phyloP scores from a whole-genome alignment of 1,284 basidiomycete genomes.

The Ganoderma leucocontextum region DNA sequence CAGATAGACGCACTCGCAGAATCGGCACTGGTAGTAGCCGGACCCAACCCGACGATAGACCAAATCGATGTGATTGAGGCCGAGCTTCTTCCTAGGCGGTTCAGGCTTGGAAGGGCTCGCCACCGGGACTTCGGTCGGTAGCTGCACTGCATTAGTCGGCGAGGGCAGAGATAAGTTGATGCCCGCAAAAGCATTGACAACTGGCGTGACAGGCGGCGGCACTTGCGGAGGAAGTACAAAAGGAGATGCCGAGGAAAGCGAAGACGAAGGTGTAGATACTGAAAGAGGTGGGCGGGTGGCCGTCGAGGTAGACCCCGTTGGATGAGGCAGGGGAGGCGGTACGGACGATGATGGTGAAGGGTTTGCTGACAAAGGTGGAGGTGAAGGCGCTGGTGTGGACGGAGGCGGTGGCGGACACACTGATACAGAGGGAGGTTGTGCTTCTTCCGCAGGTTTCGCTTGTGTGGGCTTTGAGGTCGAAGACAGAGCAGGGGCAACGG shows the following conservation, averaged over 20 bases:
- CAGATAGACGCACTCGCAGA: slow-evolving; percentile 33
- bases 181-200: neutral
- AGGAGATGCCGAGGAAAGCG: neutral
- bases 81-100: slow-evolving; percentile 20
- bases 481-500: neutral
- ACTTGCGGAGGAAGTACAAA: neutral
- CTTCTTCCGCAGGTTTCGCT: neutral
- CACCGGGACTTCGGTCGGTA: neutral
- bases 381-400: neutral
- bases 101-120: neutral
- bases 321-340: neutral
- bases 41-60: slow-evolving; percentile 28
- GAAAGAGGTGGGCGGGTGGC: neutral
- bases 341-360: neutral
- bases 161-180: neutral
- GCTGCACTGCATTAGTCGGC: slow-evolving; percentile 12
- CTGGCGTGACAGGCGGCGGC: slow-evolving; percentile 5
- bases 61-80: slow-evolving; percentile 35
- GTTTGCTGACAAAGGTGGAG: neutral
- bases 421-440: neutral
- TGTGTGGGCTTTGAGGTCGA: neutral
- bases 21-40: slow-evolving; percentile 29
- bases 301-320: neutral
- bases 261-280: neutral
- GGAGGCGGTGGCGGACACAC: neutral